Evolutionary conservation across 2,329 filamentous ascomycete genomes (phyloP), one percentile per base, ranked within the genome.

Genomic region (Apiospora saccharicola): DNA sequence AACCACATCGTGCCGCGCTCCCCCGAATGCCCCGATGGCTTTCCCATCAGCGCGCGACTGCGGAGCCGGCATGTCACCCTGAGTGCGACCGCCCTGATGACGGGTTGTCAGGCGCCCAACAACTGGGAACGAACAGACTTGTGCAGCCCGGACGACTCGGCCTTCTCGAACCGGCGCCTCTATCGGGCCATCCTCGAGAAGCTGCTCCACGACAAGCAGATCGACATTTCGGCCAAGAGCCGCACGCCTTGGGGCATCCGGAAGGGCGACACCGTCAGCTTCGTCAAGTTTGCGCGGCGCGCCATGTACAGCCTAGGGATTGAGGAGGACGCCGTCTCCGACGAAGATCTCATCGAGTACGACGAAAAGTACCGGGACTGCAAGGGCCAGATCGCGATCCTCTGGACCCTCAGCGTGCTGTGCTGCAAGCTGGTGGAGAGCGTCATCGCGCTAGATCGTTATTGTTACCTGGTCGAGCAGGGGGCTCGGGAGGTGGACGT

Each of bases 31-130:
- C 82, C 83, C 0, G 76, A 80, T 8, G 81, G 82, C 24, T 79
- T 81, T 22, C 76, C 79, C 22, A 81, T 88, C 71, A 87, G 84
- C 2, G 75, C 78, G 0, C 80, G 64, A 16, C 64, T 81, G 43
- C 74, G 77, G 30, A 44, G 44, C 6, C 74, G 67, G 34, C 41
- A 71, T 3, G 73, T 81, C n/a, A 68, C 44, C 4, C 70, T 81
- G 37, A 80, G 77, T 37, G 71, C 80, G 10, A 81, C 80, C 16
- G 80, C 80, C 7, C 71, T 81, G 16, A 81, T 81, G 80, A 79
- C 78, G 2, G 80, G 76, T 1, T 81, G 80, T 19, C 80, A 81
- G 67, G 77, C 79, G 10, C 80, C 80, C 1, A 79, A 79, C 68
- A 81, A 80, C n/a, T 81, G 80, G 80, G 75, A 75, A 51, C 75